Evolutionary conservation across 208 protist species (phyloP), one percentile per base, ranked within the genome.

Genomic region (Leishmania lainsoni): DNA sequence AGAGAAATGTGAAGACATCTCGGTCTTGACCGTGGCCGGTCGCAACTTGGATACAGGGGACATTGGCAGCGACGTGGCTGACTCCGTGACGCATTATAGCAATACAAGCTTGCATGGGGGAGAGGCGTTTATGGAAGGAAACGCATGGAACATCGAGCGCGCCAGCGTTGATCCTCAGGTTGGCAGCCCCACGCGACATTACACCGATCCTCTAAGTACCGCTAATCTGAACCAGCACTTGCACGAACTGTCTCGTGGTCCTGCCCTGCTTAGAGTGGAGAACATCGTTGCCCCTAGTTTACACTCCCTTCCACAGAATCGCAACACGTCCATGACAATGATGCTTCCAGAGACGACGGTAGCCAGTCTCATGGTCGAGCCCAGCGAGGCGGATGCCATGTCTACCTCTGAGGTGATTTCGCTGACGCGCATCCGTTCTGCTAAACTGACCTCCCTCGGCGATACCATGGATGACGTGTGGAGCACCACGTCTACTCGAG

Each of bases 201-300:
- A 84, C 79, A 76, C 80, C 39, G 90, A 93, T 49, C 79, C 88
- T 6, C 88, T 93, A 29, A 93, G 80, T 75, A 61, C 66, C 69
- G 86, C 87, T 32, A 93, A 91, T 71, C 78, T 93, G 0, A 59
- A 89, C 79, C 84, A 83, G 81, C 88, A 91, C 80, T 54, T 91
- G n/a, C 76, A 83, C 22, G 80, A 93, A 20, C 83, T 93, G 22
- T 61, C 71, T 52, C 84, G 86, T 76, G 90, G 90, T 8, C 85
- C 88, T 29, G 73, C 87, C 20, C 85, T 86, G 10, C 81, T 93
- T 20, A 58, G 70, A 9, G 51, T 84, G 45, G 87, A 91, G 61
- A 93, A 91, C 65, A 86, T 93, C 26, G 83, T 89, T 22, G 76
- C 75, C n/a, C 56, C 75, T 32, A 48, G 48, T 35, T 65, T 81